Evolutionary conservation across 169 alveolate genomes (phyloP).

Genomic region (Cryptosporidium xiaoi): DNA sequence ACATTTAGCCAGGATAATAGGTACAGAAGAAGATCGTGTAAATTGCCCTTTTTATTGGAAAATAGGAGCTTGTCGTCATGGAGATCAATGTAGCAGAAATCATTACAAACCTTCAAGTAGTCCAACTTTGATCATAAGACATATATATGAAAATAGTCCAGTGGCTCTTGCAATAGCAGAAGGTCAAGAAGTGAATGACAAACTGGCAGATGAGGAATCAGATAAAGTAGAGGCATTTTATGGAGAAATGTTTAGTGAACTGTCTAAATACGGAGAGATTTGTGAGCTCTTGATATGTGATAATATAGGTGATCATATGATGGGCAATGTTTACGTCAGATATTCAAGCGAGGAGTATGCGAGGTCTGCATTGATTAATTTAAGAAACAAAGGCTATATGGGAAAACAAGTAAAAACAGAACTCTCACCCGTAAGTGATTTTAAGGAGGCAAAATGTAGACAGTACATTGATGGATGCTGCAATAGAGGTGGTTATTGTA

Average conservation of each 20-base stretch:
- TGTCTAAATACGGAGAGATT: constrained; percentile 97
- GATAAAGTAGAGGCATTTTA: constrained; percentile 98
- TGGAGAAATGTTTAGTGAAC: constrained; percentile 97
- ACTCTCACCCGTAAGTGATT: constrained; percentile 99
- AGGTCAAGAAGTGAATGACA: constrained; percentile 93
- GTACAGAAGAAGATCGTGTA: constrained; percentile 99
- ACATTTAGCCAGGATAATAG: constrained; percentile 96
- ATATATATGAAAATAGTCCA: constrained; percentile 98
- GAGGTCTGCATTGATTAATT: constrained; percentile 90
- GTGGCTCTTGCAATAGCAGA: constrained; percentile 99
- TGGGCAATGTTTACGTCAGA: constrained; percentile 98
- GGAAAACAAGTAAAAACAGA: constrained; percentile 94
- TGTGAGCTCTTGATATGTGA: constrained; percentile 98
- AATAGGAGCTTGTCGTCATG: constrained; percentile 99
- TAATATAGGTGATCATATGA: constrained; percentile 99
- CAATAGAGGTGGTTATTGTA: constrained; percentile 98
- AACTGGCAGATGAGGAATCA: constrained; percentile 95
- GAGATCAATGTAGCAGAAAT: constrained; percentile 98
- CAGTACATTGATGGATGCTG: constrained; percentile 98
- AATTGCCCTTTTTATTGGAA: constrained; percentile 99
- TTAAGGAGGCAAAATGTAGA: constrained; percentile 98
- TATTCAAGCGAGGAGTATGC: constrained; percentile 96
- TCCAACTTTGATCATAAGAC: constrained; percentile 95
- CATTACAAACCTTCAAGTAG: constrained; percentile 97
- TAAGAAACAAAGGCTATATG: constrained; percentile 95